Evolutionary conservation across 176 grass and related monocot genomes (phyloP).

Genomic region (Hordeum vulgare): MorexV3_pseudomolecules_assembly NC_058521.1:68286200-68286699

Average conservation of each 20-base stretch:
- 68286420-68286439: constrained; percentile 31
- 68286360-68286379: background rate
- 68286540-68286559: background rate
- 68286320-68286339: background rate
- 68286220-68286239: constrained; percentile 17
- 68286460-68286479: constrained; percentile 75
- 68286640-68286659: background rate
- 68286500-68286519: background rate
- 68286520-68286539: background rate
- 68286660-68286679: background rate
- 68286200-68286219: background rate
- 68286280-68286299: constrained; percentile 26
- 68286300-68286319: background rate
- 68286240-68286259: constrained; percentile 77
- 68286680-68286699: no score
- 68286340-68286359: background rate
- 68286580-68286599: background rate
- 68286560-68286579: background rate
- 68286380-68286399: background rate
- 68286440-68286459: constrained; percentile 60
- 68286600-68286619: background rate
- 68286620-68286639: background rate
- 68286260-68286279: constrained; percentile 55
- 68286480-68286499: constrained; percentile 28
- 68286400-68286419: background rate